phyloP scores from a whole-genome alignment of 129 eudicot genomes.

The Pittosporum tobira region DNA sequence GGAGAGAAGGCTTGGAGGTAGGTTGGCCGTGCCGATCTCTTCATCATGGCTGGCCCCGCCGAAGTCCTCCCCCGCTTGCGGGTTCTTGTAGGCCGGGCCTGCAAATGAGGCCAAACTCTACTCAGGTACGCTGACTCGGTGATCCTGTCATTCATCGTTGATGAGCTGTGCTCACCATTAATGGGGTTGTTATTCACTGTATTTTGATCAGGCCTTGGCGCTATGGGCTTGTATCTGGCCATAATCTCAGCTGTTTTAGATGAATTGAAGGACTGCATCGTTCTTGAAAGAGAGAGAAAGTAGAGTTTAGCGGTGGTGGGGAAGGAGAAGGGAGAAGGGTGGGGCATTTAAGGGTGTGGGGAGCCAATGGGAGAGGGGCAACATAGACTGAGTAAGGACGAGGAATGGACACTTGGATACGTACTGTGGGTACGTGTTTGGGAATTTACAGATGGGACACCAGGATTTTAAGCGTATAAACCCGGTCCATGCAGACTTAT shows the following conservation, averaged over 20 bases:
- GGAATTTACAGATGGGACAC: constrained; percentile 32
- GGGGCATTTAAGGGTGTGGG: constrained; percentile 21
- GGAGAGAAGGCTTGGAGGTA: constrained; percentile 37
- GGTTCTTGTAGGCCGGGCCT: constrained; percentile 70
- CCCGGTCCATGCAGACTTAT: not conserved
- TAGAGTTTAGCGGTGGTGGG: not conserved
- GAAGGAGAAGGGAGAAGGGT: constrained; percentile 3
- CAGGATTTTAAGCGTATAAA: not conserved
- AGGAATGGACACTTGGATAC: constrained; percentile 55
- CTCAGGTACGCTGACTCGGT: constrained; percentile 48
- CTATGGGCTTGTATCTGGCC: constrained; percentile 80
- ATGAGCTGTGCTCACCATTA: not conserved
- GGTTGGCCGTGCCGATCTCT: constrained; percentile 31
- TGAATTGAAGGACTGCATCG: constrained; percentile 54
- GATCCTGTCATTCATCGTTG: constrained; percentile 36
- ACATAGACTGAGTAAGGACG: constrained; percentile 33
- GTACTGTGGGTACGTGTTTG: constrained; percentile 66
- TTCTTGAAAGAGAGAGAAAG: constrained; percentile 5
- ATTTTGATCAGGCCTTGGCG: constrained; percentile 52
- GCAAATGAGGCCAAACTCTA: constrained; percentile 69
- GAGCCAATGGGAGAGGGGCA: constrained; percentile 64
- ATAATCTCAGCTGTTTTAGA: constrained; percentile 76
- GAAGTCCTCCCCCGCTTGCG: constrained; percentile 66
- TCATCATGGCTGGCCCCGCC: constrained; percentile 28
- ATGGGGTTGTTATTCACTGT: not conserved